Evolutionary conservation across 2,329 filamentous ascomycete species (phyloP), one percentile per base, ranked within the genome.

Genomic region (Bipolaris oryzae): DNA sequence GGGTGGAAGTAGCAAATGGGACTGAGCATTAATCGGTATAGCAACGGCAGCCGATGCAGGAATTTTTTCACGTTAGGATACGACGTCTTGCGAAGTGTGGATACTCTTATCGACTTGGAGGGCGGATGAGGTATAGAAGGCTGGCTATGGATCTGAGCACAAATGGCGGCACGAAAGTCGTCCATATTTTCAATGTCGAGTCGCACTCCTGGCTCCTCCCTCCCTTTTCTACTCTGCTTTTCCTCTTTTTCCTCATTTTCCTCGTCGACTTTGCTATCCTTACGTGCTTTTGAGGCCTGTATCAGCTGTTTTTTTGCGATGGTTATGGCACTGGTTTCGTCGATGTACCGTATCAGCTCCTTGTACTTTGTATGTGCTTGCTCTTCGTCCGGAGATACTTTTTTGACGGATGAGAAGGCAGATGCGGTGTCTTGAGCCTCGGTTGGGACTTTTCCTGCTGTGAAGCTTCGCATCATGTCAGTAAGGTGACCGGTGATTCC

Each of bases 1-100:
- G 81, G 79, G 57, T 85, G 82, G 55, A 84, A 83, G 60, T 84
- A 83, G 57, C 78, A 79, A 3, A 85, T 67, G 0, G 81, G 79
- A 21, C 75, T 78, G 1, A 85, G 75, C 5, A 83, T 75, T 0
- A 81, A 59, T 15, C 82, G 77, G 7, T 81, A 75, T 2, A 84
- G 73, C 50, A 84, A 77, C 0, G 82, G 82, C 4, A 84, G 66
- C 9, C 81, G 76, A 65, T 84, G 82, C 20, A 83, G 47, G 55
- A 83, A 81, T 10, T 64, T 66, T 44, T 78, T 76, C 23, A 81
- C 60, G 7, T 72, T 69, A 2, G 78, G 79, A 43, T 77, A 71
- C 2, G 73, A 74, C 10, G 79, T 68, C 31, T 79, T 79, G 45
- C 79, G 73, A 1, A 84, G 71, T 1, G 81, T 82, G 1, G 81